phyloP scores from a whole-genome alignment of 495 filamentous ascomycete genomes.

The Letharia lupina region DNA sequence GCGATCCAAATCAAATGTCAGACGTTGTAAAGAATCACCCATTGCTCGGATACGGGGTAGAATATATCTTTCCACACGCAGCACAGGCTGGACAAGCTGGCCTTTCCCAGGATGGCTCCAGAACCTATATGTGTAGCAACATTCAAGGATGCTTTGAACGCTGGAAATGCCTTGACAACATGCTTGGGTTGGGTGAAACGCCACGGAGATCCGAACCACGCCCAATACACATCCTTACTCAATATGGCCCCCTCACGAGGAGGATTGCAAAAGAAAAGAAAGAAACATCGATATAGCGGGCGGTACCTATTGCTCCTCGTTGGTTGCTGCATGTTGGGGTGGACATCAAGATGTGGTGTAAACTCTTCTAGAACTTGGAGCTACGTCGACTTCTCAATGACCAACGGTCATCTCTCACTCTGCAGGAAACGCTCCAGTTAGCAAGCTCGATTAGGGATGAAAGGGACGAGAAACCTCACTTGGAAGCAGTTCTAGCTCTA shows the following conservation, averaged over 20 bases:
- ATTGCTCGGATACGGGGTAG: not conserved
- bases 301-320: not conserved
- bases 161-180: not conserved
- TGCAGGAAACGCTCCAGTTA: not conserved
- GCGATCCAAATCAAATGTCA: not conserved
- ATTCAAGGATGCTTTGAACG: not conserved
- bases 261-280: not conserved
- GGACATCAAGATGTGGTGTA: not conserved
- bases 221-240: not conserved
- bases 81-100: not conserved
- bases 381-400: not conserved
- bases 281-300: not conserved
- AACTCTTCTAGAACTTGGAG: not conserved
- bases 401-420: not conserved
- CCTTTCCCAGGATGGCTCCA: not conserved
- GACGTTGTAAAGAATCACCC: not conserved
- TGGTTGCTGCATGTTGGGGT: not conserved
- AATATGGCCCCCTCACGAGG: not conserved
- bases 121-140: not conserved
- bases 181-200: too few relatives aligned
- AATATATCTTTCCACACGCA: not conserved
- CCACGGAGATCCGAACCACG: not conserved
- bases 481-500: not conserved
- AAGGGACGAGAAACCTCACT: not conserved
- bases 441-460: not conserved